Evolutionary conservation across 371 early-diverging fungal genomes (phyloP), one percentile per base, ranked within the genome.

Genomic region (Polyrhizophydium stewartii): DNA sequence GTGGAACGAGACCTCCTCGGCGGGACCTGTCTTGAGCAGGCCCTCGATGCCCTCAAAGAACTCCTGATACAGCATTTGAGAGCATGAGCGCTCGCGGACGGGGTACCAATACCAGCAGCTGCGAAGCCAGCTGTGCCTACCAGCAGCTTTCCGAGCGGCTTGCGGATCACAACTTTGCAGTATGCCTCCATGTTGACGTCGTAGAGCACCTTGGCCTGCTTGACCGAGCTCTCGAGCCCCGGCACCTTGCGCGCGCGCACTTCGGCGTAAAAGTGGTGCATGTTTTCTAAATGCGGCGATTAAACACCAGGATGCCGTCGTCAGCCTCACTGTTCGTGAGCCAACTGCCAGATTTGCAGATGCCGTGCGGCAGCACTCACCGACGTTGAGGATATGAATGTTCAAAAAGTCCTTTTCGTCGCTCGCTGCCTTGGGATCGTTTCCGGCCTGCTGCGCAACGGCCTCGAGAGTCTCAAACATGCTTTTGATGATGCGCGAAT

Each of bases 371-470:
- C 9, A 40, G 7, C 58, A 67, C 73, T 73, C 84, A 86, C 90
- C 92, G 61, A 95, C 79, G 41, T 83, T 86, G 70, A 93, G 76
- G 21, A 94, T 91, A 61, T 91, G 90, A 0, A 89, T 82, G 69
- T 94, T 94, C 53, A 96, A 70, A 60, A 90, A 90, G 55, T 97
- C 98, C 72, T 96, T 95, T 56, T 94, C 94, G 55, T 95, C 95
- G 30, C 69, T 68, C 19, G 82, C 86, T 35, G 50, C 57, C 45
- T 71, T 73, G 3, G 72, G 33, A 40, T 76, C 76, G 22, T 56
- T 66, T 1, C 63, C 70, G 30, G 45, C 61, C 55, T 70, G 66
- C 52, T 67, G 63, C 9, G 91, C 93, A 60, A 92, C 84, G 0
- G 86, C 85, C 41, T 94, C 92, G n/a, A 95, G 78, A 40, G 90